These are phyloP conservation scores for Rhodotorula mucilaginosa DNA, from an alignment of 1,284 basidiomycete genomes.

Conservation along the genomic window DNA sequence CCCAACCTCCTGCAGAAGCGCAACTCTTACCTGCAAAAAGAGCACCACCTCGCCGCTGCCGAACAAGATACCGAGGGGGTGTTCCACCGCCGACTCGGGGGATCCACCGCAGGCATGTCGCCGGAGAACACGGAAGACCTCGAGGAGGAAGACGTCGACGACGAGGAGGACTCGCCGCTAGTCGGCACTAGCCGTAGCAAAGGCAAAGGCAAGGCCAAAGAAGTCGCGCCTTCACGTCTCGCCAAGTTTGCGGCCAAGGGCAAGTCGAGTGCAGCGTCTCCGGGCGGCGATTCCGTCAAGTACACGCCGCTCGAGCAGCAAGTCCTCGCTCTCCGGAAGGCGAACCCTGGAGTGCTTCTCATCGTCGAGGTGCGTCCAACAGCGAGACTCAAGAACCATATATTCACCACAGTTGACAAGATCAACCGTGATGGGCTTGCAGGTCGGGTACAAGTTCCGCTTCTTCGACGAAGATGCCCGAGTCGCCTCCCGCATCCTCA, in stretches of 20 bases:
- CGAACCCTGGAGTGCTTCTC: slow-evolving; percentile 42
- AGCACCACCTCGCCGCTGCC: slow-evolving; percentile 26
- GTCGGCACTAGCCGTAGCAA: background rate
- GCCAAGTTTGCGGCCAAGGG: slow-evolving; percentile 19
- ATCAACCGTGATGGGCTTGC: background rate
- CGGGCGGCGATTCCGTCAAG: slow-evolving; percentile 21
- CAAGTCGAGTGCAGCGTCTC: background rate
- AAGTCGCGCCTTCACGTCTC: slow-evolving; percentile 2
- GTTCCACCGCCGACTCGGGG: background rate
- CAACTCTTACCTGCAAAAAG: slow-evolving; percentile 26
- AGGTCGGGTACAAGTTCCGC: slow-evolving; percentile 43
- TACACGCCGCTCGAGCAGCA: slow-evolving; percentile 46
- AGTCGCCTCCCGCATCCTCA: slow-evolving; percentile 32
- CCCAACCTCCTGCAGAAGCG: slow-evolving; percentile 12
- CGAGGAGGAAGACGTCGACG: background rate
- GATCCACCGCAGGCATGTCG: background rate
- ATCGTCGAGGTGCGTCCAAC: slow-evolving; percentile 35
- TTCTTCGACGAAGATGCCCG: slow-evolving; percentile 44
- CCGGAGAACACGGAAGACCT: background rate
- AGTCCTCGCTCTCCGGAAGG: slow-evolving; percentile 39
- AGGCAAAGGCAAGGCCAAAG: slow-evolving; percentile 25
- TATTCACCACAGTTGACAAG: too few relatives aligned
- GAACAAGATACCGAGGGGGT: background rate
- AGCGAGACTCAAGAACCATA: too few relatives aligned
- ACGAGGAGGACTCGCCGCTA: background rate